These are phyloP conservation scores for Lentinula novae-zelandiae DNA, from an alignment of 1,284 basidiomycete genomes.

Conservation along the genomic window DNA sequence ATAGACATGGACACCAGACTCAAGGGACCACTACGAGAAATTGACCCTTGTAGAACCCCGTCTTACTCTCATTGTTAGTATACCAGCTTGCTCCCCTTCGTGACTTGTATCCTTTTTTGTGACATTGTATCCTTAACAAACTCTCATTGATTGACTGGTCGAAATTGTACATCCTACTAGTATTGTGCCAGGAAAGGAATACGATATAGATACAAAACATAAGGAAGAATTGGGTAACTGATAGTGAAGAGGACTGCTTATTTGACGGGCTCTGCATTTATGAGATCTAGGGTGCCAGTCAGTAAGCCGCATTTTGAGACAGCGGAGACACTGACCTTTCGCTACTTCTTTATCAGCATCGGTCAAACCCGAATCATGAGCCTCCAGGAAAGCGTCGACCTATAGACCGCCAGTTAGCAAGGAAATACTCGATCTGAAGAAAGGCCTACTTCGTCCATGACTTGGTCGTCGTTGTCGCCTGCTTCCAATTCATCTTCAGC, in stretches of 20 bases:
- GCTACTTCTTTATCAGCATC: slow-evolving; percentile 84
- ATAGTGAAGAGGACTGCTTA: slow-evolving; percentile 15
- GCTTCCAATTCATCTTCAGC: slow-evolving; percentile 57
- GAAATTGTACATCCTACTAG: slow-evolving; percentile 1
- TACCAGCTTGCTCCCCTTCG: not conserved
- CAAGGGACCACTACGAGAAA: not conserved
- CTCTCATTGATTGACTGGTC: not conserved
- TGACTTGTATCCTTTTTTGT: not conserved
- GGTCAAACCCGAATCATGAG: slow-evolving; percentile 81
- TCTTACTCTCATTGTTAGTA: not conserved
- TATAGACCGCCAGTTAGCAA: slow-evolving; percentile 22
- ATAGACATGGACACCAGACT: not conserved
- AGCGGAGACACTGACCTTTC: slow-evolving; percentile 47
- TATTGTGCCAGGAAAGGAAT: not conserved
- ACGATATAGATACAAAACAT: not conserved
- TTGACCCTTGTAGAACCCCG: not conserved
- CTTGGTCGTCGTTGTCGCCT: slow-evolving; percentile 59
- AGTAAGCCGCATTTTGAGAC: not conserved
- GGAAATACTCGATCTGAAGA: slow-evolving; percentile 2
- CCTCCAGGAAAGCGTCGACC: slow-evolving; percentile 92
- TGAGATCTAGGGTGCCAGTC: slow-evolving; percentile 42
- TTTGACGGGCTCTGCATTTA: slow-evolving; percentile 63
- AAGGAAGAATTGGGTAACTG: not conserved
- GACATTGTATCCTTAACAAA: not conserved
- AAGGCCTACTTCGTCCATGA: slow-evolving; percentile 78